phyloP scores from a whole-genome alignment of 768 basidiomycete species.

The Cubamyces lactineus region DNA sequence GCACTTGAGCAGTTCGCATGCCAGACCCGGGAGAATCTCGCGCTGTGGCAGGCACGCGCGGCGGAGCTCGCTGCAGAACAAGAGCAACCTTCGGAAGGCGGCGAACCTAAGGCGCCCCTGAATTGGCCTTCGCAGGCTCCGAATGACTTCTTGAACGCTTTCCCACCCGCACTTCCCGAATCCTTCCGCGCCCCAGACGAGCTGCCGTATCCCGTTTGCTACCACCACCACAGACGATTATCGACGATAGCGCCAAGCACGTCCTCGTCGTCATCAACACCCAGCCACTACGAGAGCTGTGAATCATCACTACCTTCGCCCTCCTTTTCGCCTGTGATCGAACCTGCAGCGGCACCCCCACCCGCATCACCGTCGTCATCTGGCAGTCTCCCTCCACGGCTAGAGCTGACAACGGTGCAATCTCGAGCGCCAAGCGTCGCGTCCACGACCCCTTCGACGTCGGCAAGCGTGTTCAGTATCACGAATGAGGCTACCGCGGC shows the following conservation, averaged over 20 bases:
- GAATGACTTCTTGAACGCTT: conserved; percentile 53
- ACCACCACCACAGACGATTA: conserved; percentile 22
- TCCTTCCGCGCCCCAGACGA: conserved; percentile 36
- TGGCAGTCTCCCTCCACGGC: conserved; percentile 15
- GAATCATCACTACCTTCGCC: conserved; percentile 32
- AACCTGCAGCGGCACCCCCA: conserved; percentile 2
- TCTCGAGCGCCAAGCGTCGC: conserved; percentile 27
- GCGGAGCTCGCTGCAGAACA: conserved; percentile 40
- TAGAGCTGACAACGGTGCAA: conserved; percentile 15
- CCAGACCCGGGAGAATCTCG: conserved; percentile 71
- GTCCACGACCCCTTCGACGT: conserved; percentile 18
- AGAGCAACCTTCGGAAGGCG: conserved; percentile 7
- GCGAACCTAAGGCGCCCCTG: conserved; percentile 13
- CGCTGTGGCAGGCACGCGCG: conserved; percentile 63
- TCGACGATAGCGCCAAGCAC: conserved; percentile 24
- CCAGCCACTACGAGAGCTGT: conserved; percentile 33
- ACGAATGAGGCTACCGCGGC: conserved; percentile 41
- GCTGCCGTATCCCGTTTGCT: conserved; percentile 26
- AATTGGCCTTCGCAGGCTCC: conserved; percentile 38
- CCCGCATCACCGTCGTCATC: conserved; percentile 17
- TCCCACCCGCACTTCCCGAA: conserved; percentile 59
- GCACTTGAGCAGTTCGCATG: conserved; percentile 71
- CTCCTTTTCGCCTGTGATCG: conserved; percentile 19
- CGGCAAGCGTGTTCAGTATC: conserved; percentile 22
- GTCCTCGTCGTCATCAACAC: conserved; percentile 25